phyloP scores from a whole-genome alignment of 1,284 basidiomycete species.

The Ustilago curta region DNA sequence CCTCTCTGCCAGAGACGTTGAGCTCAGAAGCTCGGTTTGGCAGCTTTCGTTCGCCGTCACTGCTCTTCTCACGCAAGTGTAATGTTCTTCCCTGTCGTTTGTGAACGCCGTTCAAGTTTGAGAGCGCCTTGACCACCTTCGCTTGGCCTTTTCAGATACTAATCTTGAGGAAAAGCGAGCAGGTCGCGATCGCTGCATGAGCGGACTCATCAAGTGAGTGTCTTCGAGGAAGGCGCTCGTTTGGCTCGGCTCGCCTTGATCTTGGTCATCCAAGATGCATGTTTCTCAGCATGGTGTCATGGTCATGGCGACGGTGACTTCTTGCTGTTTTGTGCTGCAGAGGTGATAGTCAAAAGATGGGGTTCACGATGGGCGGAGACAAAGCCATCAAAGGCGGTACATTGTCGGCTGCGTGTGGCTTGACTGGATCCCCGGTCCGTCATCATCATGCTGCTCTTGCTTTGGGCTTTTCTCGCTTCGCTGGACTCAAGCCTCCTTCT shows the following conservation, averaged over 20 bases:
- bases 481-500: not conserved
- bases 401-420: not conserved
- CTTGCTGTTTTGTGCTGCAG: not conserved
- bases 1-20: not conserved
- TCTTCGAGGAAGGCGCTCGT: not conserved
- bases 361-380: not conserved
- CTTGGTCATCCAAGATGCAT: not conserved
- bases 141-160: not conserved
- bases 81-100: not conserved
- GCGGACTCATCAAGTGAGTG: conserved; percentile 11
- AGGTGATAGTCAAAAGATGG: no score
- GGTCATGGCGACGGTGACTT: not conserved
- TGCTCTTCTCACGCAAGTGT: conserved; percentile 1
- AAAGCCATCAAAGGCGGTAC: not conserved
- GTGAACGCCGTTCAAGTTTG: conserved; percentile 11
- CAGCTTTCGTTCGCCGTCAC: conserved; percentile 5
- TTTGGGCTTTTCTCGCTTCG: not conserved
- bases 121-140: conserved; percentile 15
- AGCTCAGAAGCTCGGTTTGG: not conserved
- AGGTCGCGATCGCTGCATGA: conserved; percentile 24
- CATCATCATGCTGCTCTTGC: conserved; percentile 6
- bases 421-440: conserved; percentile 5
- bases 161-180: not conserved
- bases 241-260: not conserved
- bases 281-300: not conserved